Base-by-base conservation (phyloP, 2,329 filamentous ascomycete species). In the Zymoseptoria passerinii region DNA sequence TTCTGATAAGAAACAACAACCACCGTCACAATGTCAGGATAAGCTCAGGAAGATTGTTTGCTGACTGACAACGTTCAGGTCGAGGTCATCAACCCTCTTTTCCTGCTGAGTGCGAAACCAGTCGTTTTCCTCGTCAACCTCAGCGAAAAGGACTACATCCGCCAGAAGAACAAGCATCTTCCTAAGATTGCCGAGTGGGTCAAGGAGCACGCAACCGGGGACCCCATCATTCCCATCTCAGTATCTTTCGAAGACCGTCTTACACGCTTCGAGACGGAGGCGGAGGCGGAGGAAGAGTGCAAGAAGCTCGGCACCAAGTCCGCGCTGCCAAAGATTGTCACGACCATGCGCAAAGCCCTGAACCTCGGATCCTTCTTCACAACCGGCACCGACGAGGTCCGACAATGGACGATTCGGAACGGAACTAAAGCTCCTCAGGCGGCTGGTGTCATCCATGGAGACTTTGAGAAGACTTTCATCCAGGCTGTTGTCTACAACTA, bases 381-480 rank as follows among this genome's bases (percentile, higher is more conserved):
- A 55, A 92, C 88, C 35, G 94, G 94, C 70, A 78, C 91, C 23
- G 95, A 99, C 73, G 94, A 99, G 79, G 94, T 99, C 65, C 85
- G 94, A 69, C 94, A 99, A 79, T 99, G 94, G 95, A 99, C 94
- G 27, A 90, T 99, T 73, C 86, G 94, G 60, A 92, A 89, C 71
- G 92, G 91, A 68, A 96, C 88, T 72, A 99, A 99, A 81, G 94
- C 94, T n/a, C 94, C 94, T 18, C 89, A 95, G 72, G 94, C 94
- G 52, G 94, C 94, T 44, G 94, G 94, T 81, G 94, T 99, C 63
- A 99, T 99, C 67, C 94, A 99, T 78, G 90, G 87, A 66, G 94
- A 99, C 74, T 97, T 99, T 66, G 94, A 99, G 77, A 99, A 99
- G 86, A 99, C 95, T 0, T 99, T 99, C 74, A 99, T 99, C 69